These are phyloP conservation scores for Neonectria magnoliae DNA, from an alignment of 2,329 filamentous ascomycete genomes.

Conservation along the genomic window DNA sequence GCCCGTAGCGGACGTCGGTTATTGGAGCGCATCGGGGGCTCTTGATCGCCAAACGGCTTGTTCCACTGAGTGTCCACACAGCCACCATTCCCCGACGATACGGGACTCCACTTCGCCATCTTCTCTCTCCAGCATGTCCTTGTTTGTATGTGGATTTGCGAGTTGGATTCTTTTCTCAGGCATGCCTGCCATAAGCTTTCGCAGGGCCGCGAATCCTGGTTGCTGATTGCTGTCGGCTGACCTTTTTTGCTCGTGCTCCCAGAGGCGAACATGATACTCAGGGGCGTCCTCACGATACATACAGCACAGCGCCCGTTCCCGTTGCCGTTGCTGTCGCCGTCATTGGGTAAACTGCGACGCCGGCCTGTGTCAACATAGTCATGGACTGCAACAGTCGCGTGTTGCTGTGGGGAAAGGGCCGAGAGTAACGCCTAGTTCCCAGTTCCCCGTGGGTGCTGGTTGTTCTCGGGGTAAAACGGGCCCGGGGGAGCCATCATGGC, in stretches of 20 bases:
- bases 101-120: conserved; percentile 3
- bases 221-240: background rate
- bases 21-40: conserved; percentile 39
- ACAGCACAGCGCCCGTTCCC: background rate
- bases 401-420: conserved; percentile 40
- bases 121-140: background rate
- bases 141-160: background rate
- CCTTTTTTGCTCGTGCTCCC: background rate
- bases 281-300: background rate
- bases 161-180: background rate
- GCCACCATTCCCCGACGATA: background rate
- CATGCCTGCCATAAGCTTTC: background rate
- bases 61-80: background rate
- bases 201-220: background rate
- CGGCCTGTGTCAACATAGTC: conserved; percentile 25
- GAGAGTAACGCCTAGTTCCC: conserved; percentile 31
- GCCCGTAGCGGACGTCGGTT: background rate
- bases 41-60: conserved; percentile 8
- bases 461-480: conserved; percentile 31
- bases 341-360: conserved; percentile 4
- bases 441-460: conserved; percentile 27
- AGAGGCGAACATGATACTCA: background rate
- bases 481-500: conserved; percentile 2
- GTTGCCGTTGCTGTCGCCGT: background rate
- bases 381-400: conserved; percentile 21